Base-by-base conservation (phyloP, 2,329 filamentous ascomycete species). In the Blastomyces emzantsi region DNA sequence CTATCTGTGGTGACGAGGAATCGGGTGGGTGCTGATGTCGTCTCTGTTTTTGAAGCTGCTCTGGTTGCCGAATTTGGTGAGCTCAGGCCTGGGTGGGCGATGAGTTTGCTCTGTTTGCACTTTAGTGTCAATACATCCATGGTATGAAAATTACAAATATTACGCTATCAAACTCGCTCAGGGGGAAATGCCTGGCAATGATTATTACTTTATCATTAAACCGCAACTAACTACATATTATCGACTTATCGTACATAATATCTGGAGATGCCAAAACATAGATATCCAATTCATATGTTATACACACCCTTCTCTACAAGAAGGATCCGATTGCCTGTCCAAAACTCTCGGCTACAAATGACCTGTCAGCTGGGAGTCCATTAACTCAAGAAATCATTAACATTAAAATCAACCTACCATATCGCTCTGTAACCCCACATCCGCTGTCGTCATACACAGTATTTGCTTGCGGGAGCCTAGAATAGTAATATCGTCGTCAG, bases 71-170 rank as follows among this genome's bases (percentile, higher is more conserved):
- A 62, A 62, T 73, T 73, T 73, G 69, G 71, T 58, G 69, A 70
- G 70, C 68, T 71, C 65, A 67, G 68, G 68, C 69, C 62, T 66
- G 68, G 69, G 70, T 72, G 68, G 67, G 69, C 67, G 69, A 61
- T 70, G 74, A 75, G 74, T 76, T 76, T 76, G 74, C 68, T 68
- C 65, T 67, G 74, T 76, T 76, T 76, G 74, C 74, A 74, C 63
- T 17, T 11, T 9, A 7, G 22, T 59, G 11, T 47, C 22, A 25
- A 58, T 58, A 58, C 55, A 33, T 7, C 7, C 15, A 7, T 41
- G 19, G 25, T 45, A 45, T 13, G 36, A 8, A 22, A 9, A 57
- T 41, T 57, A 39, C 36, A 41, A 13, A 2, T 15, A 25, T 25
- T 25, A 41, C 51, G 11, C 3, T 54, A 54, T 54, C 51, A 41